Conservation (phyloP, 2,329 filamentous ascomycete species). For the Apiospora kogelbergensis region DNA sequence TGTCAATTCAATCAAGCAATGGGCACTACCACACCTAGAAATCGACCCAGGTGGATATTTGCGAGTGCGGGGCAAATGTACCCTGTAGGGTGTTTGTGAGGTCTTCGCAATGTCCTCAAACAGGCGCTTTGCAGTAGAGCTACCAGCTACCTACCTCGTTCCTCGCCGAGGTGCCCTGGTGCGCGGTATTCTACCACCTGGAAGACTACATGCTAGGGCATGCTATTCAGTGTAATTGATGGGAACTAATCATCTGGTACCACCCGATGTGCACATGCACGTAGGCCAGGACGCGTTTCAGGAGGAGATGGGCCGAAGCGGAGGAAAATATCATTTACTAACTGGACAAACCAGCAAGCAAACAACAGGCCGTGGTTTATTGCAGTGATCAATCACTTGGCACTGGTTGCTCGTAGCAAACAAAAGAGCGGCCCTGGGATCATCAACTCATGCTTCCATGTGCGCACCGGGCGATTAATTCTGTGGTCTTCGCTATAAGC, state of each 20-base stretch:
- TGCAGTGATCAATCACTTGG: neutral
- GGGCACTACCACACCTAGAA: neutral
- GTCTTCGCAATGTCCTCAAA: neutral
- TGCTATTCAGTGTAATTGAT: neutral
- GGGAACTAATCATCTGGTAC: neutral
- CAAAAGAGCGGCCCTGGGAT: neutral
- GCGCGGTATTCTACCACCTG: neutral
- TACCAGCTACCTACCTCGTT: neutral
- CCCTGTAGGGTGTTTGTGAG: neutral
- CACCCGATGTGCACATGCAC: neutral
- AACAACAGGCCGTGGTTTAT: neutral
- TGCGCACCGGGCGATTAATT: neutral
- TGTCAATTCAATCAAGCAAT: neutral
- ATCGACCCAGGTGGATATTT: neutral
- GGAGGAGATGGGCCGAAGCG: slow-evolving; percentile 20
- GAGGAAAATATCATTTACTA: neutral
- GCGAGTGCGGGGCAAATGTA: neutral
- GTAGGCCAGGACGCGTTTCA: slow-evolving; percentile 19
- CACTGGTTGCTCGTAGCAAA: neutral
- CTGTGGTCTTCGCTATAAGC: neutral
- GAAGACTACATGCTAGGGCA: neutral
- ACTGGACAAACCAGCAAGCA: neutral
- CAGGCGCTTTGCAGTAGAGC: neutral
- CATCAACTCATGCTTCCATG: neutral
- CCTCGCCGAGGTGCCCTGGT: neutral